phyloP scores from a whole-genome alignment of 177 flowering plant genomes.

The Telopea speciosissima region DNA sequence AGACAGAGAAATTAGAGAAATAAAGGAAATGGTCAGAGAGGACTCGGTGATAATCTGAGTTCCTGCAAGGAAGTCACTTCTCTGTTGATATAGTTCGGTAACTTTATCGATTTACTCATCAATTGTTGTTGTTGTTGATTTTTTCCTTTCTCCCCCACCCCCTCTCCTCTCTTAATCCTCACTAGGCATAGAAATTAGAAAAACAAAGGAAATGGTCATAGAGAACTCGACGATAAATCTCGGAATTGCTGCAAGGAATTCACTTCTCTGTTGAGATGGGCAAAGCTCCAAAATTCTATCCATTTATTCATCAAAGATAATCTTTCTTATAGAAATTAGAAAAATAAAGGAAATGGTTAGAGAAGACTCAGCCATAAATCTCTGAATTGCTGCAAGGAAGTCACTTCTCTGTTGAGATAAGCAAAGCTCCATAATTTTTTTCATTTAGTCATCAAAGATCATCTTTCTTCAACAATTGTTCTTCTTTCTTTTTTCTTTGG shows the following conservation, averaged over 20 bases:
- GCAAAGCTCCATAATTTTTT: too few relatives aligned
- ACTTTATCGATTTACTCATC: not conserved
- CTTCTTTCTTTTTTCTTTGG: too few relatives aligned
- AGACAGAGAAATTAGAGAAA: not conserved
- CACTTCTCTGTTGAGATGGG: not conserved
- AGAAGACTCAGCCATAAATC: too few relatives aligned
- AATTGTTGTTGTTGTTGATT: not conserved
- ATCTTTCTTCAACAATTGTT: not conserved
- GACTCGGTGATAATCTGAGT: not conserved
- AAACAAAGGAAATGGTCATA: not conserved
- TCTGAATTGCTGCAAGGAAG: too few relatives aligned
- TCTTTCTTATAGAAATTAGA: too few relatives aligned
- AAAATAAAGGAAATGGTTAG: too few relatives aligned
- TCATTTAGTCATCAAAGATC: too few relatives aligned
- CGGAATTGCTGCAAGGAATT: not conserved
- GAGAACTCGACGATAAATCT: not conserved
- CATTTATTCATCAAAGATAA: not conserved
- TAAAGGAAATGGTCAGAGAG: not conserved
- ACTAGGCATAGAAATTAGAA: not conserved
- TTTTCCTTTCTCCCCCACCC: too few relatives aligned
- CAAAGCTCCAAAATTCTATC: not conserved
- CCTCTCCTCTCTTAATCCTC: not conserved
- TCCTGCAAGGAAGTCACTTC: not conserved
- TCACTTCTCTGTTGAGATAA: too few relatives aligned
- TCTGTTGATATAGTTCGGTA: not conserved